Evolutionary conservation across 495 filamentous ascomycete genomes (phyloP).

Genomic region (Xylaria flabelliformis): DNA sequence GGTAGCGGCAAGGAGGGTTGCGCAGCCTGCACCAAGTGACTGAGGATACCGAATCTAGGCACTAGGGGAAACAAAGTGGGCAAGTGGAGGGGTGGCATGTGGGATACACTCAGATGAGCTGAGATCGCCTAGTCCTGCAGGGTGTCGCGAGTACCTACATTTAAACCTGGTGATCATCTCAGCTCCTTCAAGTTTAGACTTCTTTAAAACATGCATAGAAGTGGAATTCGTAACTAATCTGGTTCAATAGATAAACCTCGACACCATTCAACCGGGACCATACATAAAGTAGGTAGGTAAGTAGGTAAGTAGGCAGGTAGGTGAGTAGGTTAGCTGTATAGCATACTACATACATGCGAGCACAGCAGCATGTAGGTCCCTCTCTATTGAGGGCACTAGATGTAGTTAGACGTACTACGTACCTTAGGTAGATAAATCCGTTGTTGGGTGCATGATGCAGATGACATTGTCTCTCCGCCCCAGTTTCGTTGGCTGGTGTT

Average conservation of each 20-base stretch:
- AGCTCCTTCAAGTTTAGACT: slow-evolving; percentile 15
- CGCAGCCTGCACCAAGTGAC: slow-evolving; percentile 11
- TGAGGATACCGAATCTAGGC: slow-evolving; percentile 11
- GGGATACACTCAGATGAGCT: slow-evolving; percentile 20
- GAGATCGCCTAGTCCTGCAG: slow-evolving; percentile 21
- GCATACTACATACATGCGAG: slow-evolving; percentile 1
- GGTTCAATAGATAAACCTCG: not conserved
- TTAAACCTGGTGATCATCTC: slow-evolving; percentile 18
- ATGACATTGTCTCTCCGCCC: slow-evolving; percentile 4
- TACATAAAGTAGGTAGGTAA: not conserved
- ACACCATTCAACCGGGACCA: not conserved
- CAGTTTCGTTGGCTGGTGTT: slow-evolving; percentile 7
- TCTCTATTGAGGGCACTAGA: not conserved
- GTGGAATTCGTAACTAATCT: not conserved
- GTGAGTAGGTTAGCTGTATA: not conserved
- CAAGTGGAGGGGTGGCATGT: slow-evolving; percentile 14
- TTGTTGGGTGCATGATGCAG: slow-evolving; percentile 13
- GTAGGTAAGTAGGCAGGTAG: not conserved
- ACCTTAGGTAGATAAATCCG: not conserved
- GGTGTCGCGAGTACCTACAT: slow-evolving; percentile 16
- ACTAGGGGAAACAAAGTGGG: not conserved
- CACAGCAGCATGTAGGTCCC: not conserved
- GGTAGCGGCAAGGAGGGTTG: not conserved
- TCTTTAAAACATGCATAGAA: not conserved
- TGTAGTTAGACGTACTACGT: not conserved